phyloP scores from a whole-genome alignment of 306 rosid genomes.

The Fragaria vesca region DNA sequence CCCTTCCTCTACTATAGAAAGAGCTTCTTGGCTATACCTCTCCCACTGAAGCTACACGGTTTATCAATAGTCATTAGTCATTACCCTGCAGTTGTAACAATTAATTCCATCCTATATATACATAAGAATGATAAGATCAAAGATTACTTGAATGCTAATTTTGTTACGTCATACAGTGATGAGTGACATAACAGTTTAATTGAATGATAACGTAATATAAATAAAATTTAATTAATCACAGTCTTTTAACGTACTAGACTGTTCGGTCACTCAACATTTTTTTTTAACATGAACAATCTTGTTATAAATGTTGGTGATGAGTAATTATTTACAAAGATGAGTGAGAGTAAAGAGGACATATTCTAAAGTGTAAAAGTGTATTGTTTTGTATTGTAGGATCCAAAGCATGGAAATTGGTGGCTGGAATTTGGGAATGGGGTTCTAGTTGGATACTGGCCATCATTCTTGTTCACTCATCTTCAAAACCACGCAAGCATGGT shows the following conservation, averaged over 20 bases:
- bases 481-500: slow-evolving; percentile 84
- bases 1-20: slow-evolving; percentile 49
- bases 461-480: slow-evolving; percentile 77
- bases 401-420: slow-evolving; percentile 99
- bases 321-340: background rate
- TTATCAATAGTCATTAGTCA: background rate
- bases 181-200: background rate
- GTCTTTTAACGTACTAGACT: background rate
- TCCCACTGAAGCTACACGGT: background rate
- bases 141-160: background rate
- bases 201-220: background rate
- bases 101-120: background rate
- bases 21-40: slow-evolving; percentile 22
- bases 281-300: background rate
- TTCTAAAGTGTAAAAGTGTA: background rate
- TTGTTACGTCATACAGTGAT: background rate
- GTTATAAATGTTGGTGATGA: background rate
- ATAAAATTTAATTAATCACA: background rate
- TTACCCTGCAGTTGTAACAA: background rate
- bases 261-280: background rate
- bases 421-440: slow-evolving; percentile 76
- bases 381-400: slow-evolving; percentile 55
- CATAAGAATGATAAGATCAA: background rate
- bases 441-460: slow-evolving; percentile 91
- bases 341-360: slow-evolving; percentile 15